A percentile compares a stretch with the other conserved stretches of the same genome.
phyloP scores from a whole-genome alignment of 768 basidiomycete genomes.

The Psilocybe cyanescens region DNA sequence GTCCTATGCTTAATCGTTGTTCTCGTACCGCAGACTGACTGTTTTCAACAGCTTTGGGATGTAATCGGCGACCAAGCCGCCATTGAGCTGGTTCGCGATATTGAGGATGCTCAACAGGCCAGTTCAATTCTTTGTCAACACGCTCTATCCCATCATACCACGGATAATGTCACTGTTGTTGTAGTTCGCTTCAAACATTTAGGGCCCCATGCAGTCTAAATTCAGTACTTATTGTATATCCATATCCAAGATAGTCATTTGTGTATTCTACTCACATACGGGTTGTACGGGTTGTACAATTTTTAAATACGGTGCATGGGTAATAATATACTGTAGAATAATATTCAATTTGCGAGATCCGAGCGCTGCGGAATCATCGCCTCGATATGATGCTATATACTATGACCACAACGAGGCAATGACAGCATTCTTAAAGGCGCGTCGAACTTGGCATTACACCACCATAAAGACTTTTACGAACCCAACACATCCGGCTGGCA shows the following conservation, averaged over 20 bases:
- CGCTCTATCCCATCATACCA: constrained; percentile 86
- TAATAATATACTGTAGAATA: background rate
- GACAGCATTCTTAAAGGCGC: background rate
- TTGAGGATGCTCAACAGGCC: constrained; percentile 82
- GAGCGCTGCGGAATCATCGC: background rate
- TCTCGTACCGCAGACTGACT: constrained; percentile 15
- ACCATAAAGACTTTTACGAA: background rate
- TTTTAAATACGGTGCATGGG: background rate
- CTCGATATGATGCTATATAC: background rate
- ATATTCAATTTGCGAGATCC: background rate
- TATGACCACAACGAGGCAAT: background rate
- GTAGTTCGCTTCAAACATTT: constrained; percentile 79
- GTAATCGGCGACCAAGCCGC: constrained; percentile 91
- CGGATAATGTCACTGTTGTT: constrained; percentile 93
- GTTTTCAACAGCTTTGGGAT: constrained; percentile 83
- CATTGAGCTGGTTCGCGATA: constrained; percentile 78
- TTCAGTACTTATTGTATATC: background rate
- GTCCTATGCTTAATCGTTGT: constrained; percentile 32
- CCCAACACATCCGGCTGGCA: constrained; percentile 11
- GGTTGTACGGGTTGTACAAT: too few relatives aligned
- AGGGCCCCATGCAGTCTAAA: background rate
- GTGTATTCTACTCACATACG: background rate
- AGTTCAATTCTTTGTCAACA: constrained; percentile 76
- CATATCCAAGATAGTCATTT: background rate
- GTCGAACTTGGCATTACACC: background rate